Base-by-base conservation (phyloP, 2,329 filamentous ascomycete genomes). In the Phaeosphaeriaceae sp. region DNA sequence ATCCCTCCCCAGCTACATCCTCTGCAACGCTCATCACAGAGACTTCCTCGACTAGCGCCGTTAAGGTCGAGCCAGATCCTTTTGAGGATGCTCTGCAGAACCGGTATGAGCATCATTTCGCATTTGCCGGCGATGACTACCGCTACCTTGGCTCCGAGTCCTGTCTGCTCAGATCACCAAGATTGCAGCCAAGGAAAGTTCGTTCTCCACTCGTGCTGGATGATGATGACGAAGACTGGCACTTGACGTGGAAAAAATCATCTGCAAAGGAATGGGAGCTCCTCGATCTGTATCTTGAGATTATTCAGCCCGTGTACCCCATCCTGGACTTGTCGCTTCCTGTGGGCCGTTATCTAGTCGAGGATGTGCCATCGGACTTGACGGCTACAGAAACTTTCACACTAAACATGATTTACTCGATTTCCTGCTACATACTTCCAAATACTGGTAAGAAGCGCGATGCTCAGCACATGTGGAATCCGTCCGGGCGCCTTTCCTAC, bases 361-460 rank as follows among this genome's bases (percentile, higher is more conserved):
- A 60, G 7, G 64, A 70, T 11, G 54, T 69, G 2, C 72, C 70
- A 7, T 22, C 54, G 11, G 64, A 74, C 51, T 61, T 76, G 15
- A 63, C 54, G 1, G 62, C 66, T 3, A 60, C 64, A 0, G 74
- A 77, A 25, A 57, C 60, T 0, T 76, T 77, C 50, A 65, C 66
- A 1, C 61, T 77, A 13, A 71, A 76, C 48, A 76, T 77, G 73
- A 66, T 76, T 17, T 77, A 76, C 54, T 74, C 74, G 9, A 74
- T 77, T 21, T 68, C 66, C 22, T 77, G 73, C 57, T 70, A 76
- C 47, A 58, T 75, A 2, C 61, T 71, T 17, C 72, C 73, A 7
- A 70, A 66, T 6, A 70, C 59, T 10, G 61, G 66, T 10, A 69
- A 69, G 44, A 68, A 62, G 44, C 63, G 62, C 20, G 54, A 68